These are phyloP conservation scores for Ogataea allantospora DNA, from an alignment of 805 yeast species.

Conservation along the genomic window DNA sequence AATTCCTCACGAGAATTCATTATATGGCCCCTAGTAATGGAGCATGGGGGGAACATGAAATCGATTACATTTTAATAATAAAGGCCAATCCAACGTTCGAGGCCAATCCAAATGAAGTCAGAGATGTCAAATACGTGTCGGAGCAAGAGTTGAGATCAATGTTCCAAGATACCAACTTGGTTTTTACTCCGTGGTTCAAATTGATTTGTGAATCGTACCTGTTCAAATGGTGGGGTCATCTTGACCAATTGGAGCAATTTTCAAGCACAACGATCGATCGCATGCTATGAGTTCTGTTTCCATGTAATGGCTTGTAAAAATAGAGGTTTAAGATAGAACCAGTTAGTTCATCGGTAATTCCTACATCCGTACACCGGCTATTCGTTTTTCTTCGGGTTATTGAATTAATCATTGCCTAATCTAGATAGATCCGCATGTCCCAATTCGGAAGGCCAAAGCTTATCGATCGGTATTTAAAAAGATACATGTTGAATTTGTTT, in stretches of 20 bases:
- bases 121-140: slow-evolving; percentile 73
- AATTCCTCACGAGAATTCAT: slow-evolving; percentile 89
- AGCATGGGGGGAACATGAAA: slow-evolving; percentile 95
- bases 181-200: slow-evolving; percentile 98
- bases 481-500: background rate
- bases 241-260: slow-evolving; percentile 56
- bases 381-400: background rate
- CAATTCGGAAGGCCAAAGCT: slow-evolving; percentile 1
- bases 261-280: slow-evolving; percentile 48
- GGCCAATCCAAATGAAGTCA: slow-evolving; percentile 81
- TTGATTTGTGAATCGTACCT: slow-evolving; percentile 88
- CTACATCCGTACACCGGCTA: background rate
- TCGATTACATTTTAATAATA: slow-evolving; percentile 88
- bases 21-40: slow-evolving; percentile 83
- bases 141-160: slow-evolving; percentile 64
- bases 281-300: slow-evolving; percentile 27
- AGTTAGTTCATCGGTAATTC: too few relatives aligned
- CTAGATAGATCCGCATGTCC: background rate
- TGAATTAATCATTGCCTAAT: background rate
- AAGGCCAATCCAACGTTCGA: slow-evolving; percentile 47
- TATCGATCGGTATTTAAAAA: slow-evolving; percentile 2
- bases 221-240: slow-evolving; percentile 90
- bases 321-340: slow-evolving; percentile 3
- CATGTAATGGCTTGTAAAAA: slow-evolving; percentile 11
- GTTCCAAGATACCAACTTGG: slow-evolving; percentile 62